These are phyloP conservation scores for Aspergillus ustus DNA, from an alignment of 2,329 filamentous ascomycete species.

Conservation along the genomic window DNA sequence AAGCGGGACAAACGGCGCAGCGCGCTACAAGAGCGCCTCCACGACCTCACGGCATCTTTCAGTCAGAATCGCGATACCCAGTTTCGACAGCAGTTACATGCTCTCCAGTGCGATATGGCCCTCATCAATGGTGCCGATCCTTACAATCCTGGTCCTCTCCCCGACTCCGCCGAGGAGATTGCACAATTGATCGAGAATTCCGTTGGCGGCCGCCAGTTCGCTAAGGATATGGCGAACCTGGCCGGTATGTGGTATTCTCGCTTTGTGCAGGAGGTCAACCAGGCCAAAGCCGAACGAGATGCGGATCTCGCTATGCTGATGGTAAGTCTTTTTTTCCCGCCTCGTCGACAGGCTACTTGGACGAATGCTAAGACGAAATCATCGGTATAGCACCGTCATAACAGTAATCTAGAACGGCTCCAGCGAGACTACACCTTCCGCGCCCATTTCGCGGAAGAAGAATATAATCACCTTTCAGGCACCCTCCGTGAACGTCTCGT, in stretches of 20 bases:
- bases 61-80: constrained; percentile 78
- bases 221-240: constrained; percentile 68
- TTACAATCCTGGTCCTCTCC: constrained; percentile 72
- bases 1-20: constrained; percentile 92
- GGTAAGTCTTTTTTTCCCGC: constrained; percentile 57
- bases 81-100: constrained; percentile 87
- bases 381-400: constrained; percentile 58
- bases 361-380: background rate
- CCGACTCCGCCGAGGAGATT: constrained; percentile 68
- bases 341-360: background rate
- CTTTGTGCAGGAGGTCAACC: constrained; percentile 85
- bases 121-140: constrained; percentile 84
- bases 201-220: constrained; percentile 62
- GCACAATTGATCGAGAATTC: constrained; percentile 64
- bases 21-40: constrained; percentile 77
- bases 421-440: constrained; percentile 63
- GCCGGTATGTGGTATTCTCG: constrained; percentile 82
- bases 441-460: constrained; percentile 65
- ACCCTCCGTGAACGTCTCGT: constrained; percentile 67
- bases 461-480: constrained; percentile 62
- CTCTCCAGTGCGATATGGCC: constrained; percentile 88
- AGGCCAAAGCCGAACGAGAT: constrained; percentile 85
- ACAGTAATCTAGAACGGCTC: constrained; percentile 60
- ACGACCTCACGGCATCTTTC: constrained; percentile 76
- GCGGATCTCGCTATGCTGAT: constrained; percentile 78